phyloP scores from a whole-genome alignment of 352 stramenopile species.

The Phytophthora meadii region DNA sequence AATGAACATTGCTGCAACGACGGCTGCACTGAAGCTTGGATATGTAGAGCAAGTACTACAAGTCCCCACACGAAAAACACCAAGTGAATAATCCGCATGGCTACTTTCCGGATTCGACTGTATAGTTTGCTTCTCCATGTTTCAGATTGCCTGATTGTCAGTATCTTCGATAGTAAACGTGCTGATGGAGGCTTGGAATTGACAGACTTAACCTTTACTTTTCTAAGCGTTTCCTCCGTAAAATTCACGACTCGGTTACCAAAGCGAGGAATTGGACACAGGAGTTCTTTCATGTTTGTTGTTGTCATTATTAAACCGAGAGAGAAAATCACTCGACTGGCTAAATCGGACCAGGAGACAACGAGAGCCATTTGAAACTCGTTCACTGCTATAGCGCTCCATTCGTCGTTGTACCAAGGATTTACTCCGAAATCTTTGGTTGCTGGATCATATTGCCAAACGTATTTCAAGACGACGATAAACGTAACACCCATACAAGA shows the following conservation, averaged over 20 bases:
- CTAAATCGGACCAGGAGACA: constrained; percentile 6
- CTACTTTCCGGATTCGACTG: not conserved
- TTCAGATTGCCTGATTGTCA: no score
- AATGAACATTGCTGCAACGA: constrained; percentile 22
- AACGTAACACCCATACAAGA: constrained; percentile 20
- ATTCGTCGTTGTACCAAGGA: constrained; percentile 21
- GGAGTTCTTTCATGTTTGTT: constrained; percentile 14
- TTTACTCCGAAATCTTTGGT: constrained; percentile 12
- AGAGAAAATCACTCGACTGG: constrained; percentile 6
- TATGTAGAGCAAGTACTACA: constrained; percentile 21
- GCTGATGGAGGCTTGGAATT: not conserved
- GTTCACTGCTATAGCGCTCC: constrained; percentile 13
- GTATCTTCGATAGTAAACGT: not conserved
- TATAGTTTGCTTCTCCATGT: not conserved
- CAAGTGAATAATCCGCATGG: constrained; percentile 7
- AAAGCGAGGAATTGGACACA: not conserved
- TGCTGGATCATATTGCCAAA: constrained; percentile 10
- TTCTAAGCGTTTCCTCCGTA: no score
- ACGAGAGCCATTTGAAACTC: constrained; percentile 21
- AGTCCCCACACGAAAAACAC: constrained; percentile 19
- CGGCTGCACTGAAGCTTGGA: constrained; percentile 8
- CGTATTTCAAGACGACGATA: constrained; percentile 19
- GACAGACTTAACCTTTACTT: constrained; percentile 2
- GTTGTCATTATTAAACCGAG: constrained; percentile 13
- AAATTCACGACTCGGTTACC: not conserved